Conservation (phyloP, 805 yeast species). For the Hermanozyma aechmeae region DNA sequence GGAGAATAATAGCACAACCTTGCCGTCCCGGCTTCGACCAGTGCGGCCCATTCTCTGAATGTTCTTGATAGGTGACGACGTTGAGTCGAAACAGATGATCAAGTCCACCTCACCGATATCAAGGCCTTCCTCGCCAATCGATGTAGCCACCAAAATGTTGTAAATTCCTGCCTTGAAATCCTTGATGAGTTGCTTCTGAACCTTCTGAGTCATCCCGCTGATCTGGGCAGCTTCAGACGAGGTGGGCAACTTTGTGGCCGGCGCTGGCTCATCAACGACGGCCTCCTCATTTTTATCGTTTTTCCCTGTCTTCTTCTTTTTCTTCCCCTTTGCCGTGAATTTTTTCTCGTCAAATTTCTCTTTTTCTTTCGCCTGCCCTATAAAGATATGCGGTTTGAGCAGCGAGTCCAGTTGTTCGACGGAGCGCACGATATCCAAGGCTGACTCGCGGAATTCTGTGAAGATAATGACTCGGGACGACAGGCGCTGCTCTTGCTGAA, state of each 20-base stretch:
- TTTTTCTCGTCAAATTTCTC: slow-evolving; percentile 56
- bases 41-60: slow-evolving; percentile 98
- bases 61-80: slow-evolving; percentile 86
- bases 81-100: slow-evolving; percentile 87
- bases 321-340: slow-evolving; percentile 33
- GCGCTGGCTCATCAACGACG: slow-evolving; percentile 18
- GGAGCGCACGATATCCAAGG: slow-evolving; percentile 70
- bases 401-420: slow-evolving; percentile 30
- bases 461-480: slow-evolving; percentile 78
- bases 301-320: slow-evolving; percentile 8
- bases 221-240: slow-evolving; percentile 71
- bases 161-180: slow-evolving; percentile 64
- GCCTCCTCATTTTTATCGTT: slow-evolving; percentile 19
- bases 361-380: slow-evolving; percentile 81
- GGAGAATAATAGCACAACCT: slow-evolving; percentile 64
- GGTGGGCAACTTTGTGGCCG: slow-evolving; percentile 21
- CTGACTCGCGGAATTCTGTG: slow-evolving; percentile 84
- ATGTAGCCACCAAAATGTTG: slow-evolving; percentile 87
- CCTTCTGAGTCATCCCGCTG: slow-evolving; percentile 85
- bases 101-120: slow-evolving; percentile 98
- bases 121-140: slow-evolving; percentile 97
- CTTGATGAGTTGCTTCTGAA: slow-evolving; percentile 70
- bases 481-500: slow-evolving; percentile 23
- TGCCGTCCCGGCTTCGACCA: slow-evolving; percentile 90
- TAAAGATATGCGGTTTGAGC: slow-evolving; percentile 72